A percentile compares a stretch with the other conserved stretches of the same genome.
Conservation (phyloP, 208 protist species). For the Trypanosoma mega region DNA sequence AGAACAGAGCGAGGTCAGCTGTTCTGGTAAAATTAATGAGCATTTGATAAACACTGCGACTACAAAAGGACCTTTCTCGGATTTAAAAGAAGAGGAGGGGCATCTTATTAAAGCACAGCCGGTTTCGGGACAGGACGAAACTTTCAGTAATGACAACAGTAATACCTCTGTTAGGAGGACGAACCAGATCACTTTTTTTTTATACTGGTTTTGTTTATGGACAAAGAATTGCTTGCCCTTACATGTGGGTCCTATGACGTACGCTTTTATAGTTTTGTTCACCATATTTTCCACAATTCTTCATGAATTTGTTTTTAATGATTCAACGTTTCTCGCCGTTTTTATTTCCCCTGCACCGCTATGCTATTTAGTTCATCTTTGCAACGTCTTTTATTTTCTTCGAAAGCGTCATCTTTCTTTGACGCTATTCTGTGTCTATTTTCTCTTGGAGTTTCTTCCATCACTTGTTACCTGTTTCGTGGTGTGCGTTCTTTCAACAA, state of each 20-base stretch:
- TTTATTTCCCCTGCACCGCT: conserved; percentile 39
- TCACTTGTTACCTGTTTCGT: conserved; percentile 49
- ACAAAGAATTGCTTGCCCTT: not conserved
- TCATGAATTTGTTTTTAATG: conserved; percentile 43
- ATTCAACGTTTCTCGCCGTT: conserved; percentile 30
- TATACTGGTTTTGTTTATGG: not conserved
- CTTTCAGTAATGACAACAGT: not conserved
- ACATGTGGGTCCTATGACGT: not conserved
- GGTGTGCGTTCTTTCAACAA: conserved; percentile 38
- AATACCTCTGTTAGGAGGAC: not conserved
- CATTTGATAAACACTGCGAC: not conserved
- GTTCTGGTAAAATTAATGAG: not conserved
- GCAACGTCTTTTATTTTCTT: conserved; percentile 36
- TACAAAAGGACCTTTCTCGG: too few species aligned
- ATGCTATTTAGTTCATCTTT: conserved; percentile 42
- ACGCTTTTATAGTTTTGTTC: conserved; percentile 22
- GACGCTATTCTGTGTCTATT: conserved; percentile 58
- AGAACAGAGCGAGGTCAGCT: not conserved
- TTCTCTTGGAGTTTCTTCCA: conserved; percentile 54
- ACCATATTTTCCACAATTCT: conserved; percentile 29
- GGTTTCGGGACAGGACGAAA: too few species aligned
- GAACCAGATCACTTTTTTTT: not conserved
- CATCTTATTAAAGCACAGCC: too few species aligned
- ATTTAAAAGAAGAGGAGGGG: too few species aligned
- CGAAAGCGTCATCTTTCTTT: conserved; percentile 26